These are phyloP conservation scores for Orbilia oligospora DNA, from an alignment of 2,329 filamentous ascomycete species.

Conservation along the genomic window DNA sequence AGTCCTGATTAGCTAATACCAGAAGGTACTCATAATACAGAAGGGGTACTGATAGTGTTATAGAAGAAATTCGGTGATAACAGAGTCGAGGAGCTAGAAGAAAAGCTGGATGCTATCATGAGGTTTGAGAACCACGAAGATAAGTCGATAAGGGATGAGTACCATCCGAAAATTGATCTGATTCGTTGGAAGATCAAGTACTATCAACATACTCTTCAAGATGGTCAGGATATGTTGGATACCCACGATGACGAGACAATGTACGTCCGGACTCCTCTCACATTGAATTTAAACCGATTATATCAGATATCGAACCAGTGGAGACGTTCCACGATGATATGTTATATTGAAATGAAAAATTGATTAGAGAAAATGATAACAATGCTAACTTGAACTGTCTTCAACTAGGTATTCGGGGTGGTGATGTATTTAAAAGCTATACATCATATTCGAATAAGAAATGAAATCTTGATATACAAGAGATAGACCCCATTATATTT, in stretches of 20 bases:
- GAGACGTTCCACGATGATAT: too few species aligned
- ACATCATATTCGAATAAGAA: too few species aligned
- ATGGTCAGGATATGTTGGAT: conserved; percentile 16
- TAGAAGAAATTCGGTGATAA: conserved; percentile 2
- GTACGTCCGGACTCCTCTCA: not conserved
- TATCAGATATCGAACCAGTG: too few species aligned
- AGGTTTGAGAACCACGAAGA: conserved; percentile 12
- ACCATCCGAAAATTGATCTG: conserved; percentile 31
- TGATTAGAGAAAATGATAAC: too few species aligned
- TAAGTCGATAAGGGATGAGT: not conserved
- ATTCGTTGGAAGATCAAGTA: conserved; percentile 53
- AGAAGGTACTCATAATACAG: too few species aligned
- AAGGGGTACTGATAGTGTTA: not conserved
- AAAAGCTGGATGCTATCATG: conserved; percentile 6
- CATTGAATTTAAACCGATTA: too few species aligned
- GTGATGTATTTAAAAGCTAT: too few species aligned
- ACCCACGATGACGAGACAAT: conserved; percentile 20
- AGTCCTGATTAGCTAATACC: not conserved
- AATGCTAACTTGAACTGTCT: too few species aligned
- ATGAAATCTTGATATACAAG: too few species aligned
- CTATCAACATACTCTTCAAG: conserved; percentile 24
- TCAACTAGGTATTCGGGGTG: too few species aligned
- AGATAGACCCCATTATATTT: too few species aligned
- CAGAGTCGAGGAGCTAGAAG: conserved; percentile 26
- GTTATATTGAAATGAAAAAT: too few species aligned